Percentiles rank a stretch among this genome's conserved stretches.
Evolutionary conservation across 345 rosid genomes (phyloP).

Genomic region (Euphorbia peplus): DNA sequence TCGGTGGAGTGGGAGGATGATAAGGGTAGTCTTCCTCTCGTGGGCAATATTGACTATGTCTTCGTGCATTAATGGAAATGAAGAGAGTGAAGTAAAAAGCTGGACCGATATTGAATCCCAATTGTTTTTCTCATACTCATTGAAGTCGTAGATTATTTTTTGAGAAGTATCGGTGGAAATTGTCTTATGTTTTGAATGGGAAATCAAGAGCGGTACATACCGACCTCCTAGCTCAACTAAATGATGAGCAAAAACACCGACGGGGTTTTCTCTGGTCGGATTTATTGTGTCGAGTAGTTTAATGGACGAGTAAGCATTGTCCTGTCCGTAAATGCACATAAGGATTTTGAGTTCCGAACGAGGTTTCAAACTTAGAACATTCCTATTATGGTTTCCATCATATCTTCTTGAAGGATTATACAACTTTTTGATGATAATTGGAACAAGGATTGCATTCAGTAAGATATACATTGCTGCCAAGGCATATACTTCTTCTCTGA

Average conservation of each 20-base stretch:
- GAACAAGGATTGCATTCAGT: slow-evolving; percentile 15
- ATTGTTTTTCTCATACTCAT: slow-evolving; percentile 13
- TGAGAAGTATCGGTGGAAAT: slow-evolving; percentile 9
- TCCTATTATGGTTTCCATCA: slow-evolving; percentile 23
- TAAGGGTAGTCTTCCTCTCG: slow-evolving; percentile 39
- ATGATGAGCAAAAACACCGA: slow-evolving; percentile 29
- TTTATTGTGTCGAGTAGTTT: slow-evolving; percentile 32
- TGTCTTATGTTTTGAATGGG: slow-evolving; percentile 14
- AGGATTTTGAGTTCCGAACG: slow-evolving; percentile 31
- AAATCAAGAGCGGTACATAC: slow-evolving; percentile 26
- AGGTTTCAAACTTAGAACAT: slow-evolving; percentile 25
- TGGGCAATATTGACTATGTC: slow-evolving; percentile 54
- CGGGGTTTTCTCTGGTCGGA: slow-evolving; percentile 16
- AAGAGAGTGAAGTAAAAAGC: slow-evolving; percentile 41
- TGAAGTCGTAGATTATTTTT: slow-evolving; percentile 28
- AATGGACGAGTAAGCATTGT: slow-evolving; percentile 24
- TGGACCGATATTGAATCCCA: slow-evolving; percentile 16
- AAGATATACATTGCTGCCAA: slow-evolving; percentile 13
- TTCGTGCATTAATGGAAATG: slow-evolving; percentile 49
- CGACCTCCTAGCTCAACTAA: slow-evolving; percentile 41
- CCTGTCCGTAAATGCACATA: slow-evolving; percentile 33
- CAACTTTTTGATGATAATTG: slow-evolving; percentile 35
- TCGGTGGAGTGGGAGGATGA: slow-evolving; percentile 55
- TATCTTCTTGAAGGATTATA: slow-evolving; percentile 37
- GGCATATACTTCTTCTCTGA: slow-evolving; percentile 20